These are phyloP conservation scores for Pyropia haitanensis DNA, from an alignment of 23 red algal species.

Conservation along the genomic window DNA sequence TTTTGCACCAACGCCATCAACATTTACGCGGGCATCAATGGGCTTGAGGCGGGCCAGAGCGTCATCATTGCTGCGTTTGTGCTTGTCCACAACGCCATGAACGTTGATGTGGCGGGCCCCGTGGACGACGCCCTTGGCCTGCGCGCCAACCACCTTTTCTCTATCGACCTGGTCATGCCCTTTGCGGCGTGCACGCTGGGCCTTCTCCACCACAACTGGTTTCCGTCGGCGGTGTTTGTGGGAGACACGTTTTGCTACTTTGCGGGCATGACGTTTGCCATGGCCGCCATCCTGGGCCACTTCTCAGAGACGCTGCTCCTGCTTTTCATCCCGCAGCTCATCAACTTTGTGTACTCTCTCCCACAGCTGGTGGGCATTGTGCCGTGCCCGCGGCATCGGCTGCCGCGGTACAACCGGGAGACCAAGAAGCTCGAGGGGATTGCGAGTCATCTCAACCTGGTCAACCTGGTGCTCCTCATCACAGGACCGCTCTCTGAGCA, in stretches of 20 bases:
- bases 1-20: constrained; percentile 99
- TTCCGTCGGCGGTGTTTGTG: constrained; percentile 80
- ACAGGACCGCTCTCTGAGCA: constrained; percentile 83
- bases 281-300: constrained; percentile 93
- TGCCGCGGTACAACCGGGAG: constrained; percentile 66
- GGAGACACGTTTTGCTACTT: constrained; percentile 99
- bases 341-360: constrained; percentile 97
- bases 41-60: constrained; percentile 89
- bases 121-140: constrained; percentile 68
- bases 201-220: constrained; percentile 91
- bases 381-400: constrained; percentile 90
- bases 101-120: constrained; percentile 42
- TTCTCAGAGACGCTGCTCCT: constrained; percentile 82
- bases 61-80: constrained; percentile 77
- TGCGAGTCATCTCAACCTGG: constrained; percentile 68
- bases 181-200: constrained; percentile 66
- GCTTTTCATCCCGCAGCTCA: constrained; percentile 93
- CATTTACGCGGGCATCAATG: constrained; percentile 98
- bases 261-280: constrained; percentile 97
- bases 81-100: constrained; percentile 76
- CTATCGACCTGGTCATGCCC: constrained; percentile 83
- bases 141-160: constrained; percentile 83
- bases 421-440: constrained; percentile 82
- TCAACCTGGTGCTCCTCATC: constrained; percentile 76
- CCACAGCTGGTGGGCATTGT: constrained; percentile 94